Evolutionary conservation across 805 yeast genomes (phyloP).

Genomic region (Ogataea saltuana): DNA sequence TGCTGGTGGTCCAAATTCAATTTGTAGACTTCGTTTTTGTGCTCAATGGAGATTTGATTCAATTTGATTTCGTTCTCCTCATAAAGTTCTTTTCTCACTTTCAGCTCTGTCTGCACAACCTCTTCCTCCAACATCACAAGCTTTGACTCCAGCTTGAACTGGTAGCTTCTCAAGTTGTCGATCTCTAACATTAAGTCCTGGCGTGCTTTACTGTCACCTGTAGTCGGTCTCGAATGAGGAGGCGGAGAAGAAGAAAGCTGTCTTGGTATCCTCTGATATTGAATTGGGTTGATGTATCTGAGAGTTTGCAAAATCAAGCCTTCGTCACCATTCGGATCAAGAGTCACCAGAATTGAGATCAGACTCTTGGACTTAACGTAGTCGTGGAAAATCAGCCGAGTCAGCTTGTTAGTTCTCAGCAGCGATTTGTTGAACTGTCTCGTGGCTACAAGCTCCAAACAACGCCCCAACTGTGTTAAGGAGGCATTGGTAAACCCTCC

Average conservation of each 20-base stretch:
- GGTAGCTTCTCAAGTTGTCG: conserved; percentile 29
- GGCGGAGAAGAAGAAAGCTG: conserved; percentile 19
- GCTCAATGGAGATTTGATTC: conserved; percentile 39
- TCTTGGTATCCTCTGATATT: conserved; percentile 30
- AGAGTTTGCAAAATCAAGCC: conserved; percentile 34
- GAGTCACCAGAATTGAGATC: conserved; percentile 38
- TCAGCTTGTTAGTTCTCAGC: conserved; percentile 50
- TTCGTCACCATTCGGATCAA: conserved; percentile 43
- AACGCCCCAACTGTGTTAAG: conserved; percentile 50
- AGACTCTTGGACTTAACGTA: conserved; percentile 35
- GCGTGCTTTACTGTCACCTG: conserved; percentile 18
- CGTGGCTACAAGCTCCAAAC: conserved; percentile 43
- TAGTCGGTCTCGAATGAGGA: conserved; percentile 5
- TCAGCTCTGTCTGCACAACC: conserved; percentile 31
- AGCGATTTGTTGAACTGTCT: conserved; percentile 41
- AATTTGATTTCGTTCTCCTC: conserved; percentile 38
- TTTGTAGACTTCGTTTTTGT: conserved; percentile 35
- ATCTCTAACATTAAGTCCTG: conserved; percentile 29
- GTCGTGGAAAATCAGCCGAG: conserved; percentile 50
- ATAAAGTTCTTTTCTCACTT: conserved; percentile 31
- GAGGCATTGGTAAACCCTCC: conserved; percentile 51
- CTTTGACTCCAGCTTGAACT: conserved; percentile 24
- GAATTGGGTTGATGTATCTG: conserved; percentile 33
- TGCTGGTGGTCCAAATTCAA: conserved; percentile 29
- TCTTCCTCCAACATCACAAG: conserved; percentile 28